A percentile compares a stretch with the other conserved stretches of the same genome.
Evolutionary conservation across 1,139 yeast genomes (phyloP).

Genomic region (Spencermartinsiella ligniputridi): DNA sequence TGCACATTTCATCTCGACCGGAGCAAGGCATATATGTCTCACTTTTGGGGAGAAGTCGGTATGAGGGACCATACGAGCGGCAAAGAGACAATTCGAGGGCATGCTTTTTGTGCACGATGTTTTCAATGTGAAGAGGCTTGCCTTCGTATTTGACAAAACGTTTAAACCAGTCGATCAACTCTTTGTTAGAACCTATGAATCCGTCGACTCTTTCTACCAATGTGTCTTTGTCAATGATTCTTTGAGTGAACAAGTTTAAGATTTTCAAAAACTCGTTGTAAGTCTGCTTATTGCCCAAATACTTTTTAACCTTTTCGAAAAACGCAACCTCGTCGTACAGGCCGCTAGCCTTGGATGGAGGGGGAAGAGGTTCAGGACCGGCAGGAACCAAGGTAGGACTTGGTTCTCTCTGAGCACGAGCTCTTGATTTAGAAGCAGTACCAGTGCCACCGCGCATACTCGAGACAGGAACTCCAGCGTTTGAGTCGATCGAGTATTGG

Average conservation of each 20-base stretch:
- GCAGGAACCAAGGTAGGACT: conserved; percentile 78
- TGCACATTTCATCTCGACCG: conserved; percentile 98
- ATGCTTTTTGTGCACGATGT: conserved; percentile 83
- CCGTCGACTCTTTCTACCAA: conserved; percentile 81
- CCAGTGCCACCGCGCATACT: conserved; percentile 31
- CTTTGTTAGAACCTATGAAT: conserved; percentile 76
- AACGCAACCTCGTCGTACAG: conserved; percentile 80
- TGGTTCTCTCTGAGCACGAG: conserved; percentile 27
- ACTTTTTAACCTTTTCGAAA: conserved; percentile 88
- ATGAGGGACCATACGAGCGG: conserved; percentile 79
- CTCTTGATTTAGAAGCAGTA: conserved; percentile 19
- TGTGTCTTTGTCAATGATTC: conserved; percentile 76
- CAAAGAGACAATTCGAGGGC: conserved; percentile 84
- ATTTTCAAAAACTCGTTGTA: conserved; percentile 89
- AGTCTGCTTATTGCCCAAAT: conserved; percentile 82
- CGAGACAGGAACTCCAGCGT: conserved; percentile 36
- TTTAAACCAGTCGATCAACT: conserved; percentile 86
- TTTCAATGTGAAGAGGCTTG: conserved; percentile 62
- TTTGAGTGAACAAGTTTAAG: conserved; percentile 81
- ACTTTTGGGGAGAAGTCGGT: conserved; percentile 86
- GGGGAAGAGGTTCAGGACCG: conserved; percentile 80
- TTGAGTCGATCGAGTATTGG: conserved; percentile 19
- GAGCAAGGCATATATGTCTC: conserved; percentile 98
- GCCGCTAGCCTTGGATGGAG: conserved; percentile 44
- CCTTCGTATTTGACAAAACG: conserved; percentile 81